Evolutionary conservation across 108 stramenopile species (phyloP).

Genomic region (Conticribra weissflogii): DNA sequence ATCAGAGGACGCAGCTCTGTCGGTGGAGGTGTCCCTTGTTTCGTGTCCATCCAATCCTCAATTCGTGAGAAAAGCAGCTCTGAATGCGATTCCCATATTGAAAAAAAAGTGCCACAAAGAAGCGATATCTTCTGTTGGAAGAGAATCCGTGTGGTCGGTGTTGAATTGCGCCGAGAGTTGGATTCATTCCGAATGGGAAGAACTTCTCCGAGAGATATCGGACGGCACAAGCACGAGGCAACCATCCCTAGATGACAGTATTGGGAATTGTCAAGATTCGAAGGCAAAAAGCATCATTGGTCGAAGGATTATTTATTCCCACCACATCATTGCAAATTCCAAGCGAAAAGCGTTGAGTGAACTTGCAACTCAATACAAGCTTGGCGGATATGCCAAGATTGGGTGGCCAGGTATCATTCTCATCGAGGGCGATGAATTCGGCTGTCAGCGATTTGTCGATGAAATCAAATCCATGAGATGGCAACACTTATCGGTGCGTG

Average conservation of each 20-base stretch:
- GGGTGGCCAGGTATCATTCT: conserved; percentile 86
- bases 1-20: conserved; percentile 10
- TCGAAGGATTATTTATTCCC: conserved; percentile 76
- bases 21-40: conserved; percentile 12
- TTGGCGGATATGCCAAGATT: conserved; percentile 80
- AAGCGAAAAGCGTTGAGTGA: conserved; percentile 67
- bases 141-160: conserved; percentile 70
- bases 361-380: conserved; percentile 57
- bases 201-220: conserved; percentile 13
- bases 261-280: neutral
- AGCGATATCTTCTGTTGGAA: conserved; percentile 36
- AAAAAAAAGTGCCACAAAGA: conserved; percentile 41
- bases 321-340: conserved; percentile 85
- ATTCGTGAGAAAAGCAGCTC: conserved; percentile 42
- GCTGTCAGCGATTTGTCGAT: conserved; percentile 65
- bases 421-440: conserved; percentile 69
- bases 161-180: conserved; percentile 70
- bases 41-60: conserved; percentile 25
- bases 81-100: conserved; percentile 56
- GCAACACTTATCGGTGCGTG: conserved; percentile 79
- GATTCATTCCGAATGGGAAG: conserved; percentile 62
- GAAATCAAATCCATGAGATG: conserved; percentile 70
- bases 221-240: neutral
- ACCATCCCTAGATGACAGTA: no score
- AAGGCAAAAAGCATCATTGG: conserved; percentile 40